Evolutionary conservation across 2,329 filamentous ascomycete species (phyloP), one percentile per base, ranked within the genome.

Genomic region (Colletotrichum musae): DNA sequence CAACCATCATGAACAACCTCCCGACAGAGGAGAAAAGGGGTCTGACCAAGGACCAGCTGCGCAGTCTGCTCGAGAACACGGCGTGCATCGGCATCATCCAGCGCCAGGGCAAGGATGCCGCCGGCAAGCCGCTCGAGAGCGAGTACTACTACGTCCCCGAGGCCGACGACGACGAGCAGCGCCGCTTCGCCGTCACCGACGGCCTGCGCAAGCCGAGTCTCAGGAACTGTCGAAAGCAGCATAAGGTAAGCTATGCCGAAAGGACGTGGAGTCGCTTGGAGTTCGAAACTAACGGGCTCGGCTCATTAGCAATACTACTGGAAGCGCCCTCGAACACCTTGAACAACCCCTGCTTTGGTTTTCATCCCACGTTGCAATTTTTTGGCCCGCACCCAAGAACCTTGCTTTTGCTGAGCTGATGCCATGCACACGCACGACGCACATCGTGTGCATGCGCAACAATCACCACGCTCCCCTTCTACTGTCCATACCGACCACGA

Each of bases 61-160:
- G 91, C 70, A 84, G 82, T 53, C 87, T 97, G 67, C 88, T 98
- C 51, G 92, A 94, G 77, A 84, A 85, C 26, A 93, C 93, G 6
- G 80, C 88, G 9, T 97, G 94, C 77, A 91, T 98, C 72, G 96
- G 96, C 54, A 92, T 96, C 79, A 97, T 99, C 75, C 87, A 88
- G 59, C 92, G 96, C 47, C 92, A 95, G 79, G 96, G 96, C 77
- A 99, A 98, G 80, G 96, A 99, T 78, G 96, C 96, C 5, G 95
- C 96, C 0, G 96, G 96, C 73, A 96, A 98, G 83, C 84, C 92
- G 6, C 88, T 99, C 1, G 95, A 99, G 85, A 97, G 93, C 84
- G 95, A 99, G 80, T 98, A 97, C 80, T 98, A 98, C 82, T 99
- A 99, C 77, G 86, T 98, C 7, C 93, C 95, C 0, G 95, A 98